These are phyloP conservation scores for Penicillium sp. DNA, from an alignment of 2,329 filamentous ascomycete species.

Conservation along the genomic window DNA sequence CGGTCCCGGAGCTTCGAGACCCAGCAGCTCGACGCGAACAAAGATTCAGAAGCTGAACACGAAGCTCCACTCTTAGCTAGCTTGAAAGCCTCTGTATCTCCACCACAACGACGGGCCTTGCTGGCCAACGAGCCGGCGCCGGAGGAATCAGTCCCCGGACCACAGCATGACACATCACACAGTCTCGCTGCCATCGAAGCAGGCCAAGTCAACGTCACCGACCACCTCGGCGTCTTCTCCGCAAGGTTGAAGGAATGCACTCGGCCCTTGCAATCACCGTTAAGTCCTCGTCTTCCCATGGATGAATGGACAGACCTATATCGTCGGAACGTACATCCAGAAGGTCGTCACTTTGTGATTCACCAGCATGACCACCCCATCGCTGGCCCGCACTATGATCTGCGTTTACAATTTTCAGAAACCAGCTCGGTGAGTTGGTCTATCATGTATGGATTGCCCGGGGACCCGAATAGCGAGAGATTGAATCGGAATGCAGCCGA, in stretches of 20 bases:
- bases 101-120: slow-evolving; percentile 19
- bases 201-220: slow-evolving; percentile 43
- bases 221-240: slow-evolving; percentile 49
- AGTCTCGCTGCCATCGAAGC: slow-evolving; percentile 49
- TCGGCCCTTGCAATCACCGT: slow-evolving; percentile 19
- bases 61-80: slow-evolving; percentile 8
- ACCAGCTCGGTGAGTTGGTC: slow-evolving; percentile 61
- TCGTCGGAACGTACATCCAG: slow-evolving; percentile 41
- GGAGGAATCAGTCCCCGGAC: background rate
- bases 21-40: background rate
- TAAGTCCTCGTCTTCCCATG: slow-evolving; percentile 37
- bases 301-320: slow-evolving; percentile 45
- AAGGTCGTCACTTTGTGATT: slow-evolving; percentile 59
- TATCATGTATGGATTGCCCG: slow-evolving; percentile 59
- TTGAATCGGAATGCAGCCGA: slow-evolving; percentile 57
- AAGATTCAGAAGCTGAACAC: background rate
- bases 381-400: slow-evolving; percentile 64
- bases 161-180: background rate
- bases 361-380: slow-evolving; percentile 70
- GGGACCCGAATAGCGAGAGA: slow-evolving; percentile 52
- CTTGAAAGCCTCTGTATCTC: slow-evolving; percentile 26
- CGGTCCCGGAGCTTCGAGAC: slow-evolving; percentile 8
- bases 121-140: background rate
- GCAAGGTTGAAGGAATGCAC: slow-evolving; percentile 34
- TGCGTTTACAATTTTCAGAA: slow-evolving; percentile 64